Evolutionary conservation across 352 stramenopile genomes (phyloP), one percentile per base, ranked within the genome.

Genomic region (Phytopythium ostracodes): DNA sequence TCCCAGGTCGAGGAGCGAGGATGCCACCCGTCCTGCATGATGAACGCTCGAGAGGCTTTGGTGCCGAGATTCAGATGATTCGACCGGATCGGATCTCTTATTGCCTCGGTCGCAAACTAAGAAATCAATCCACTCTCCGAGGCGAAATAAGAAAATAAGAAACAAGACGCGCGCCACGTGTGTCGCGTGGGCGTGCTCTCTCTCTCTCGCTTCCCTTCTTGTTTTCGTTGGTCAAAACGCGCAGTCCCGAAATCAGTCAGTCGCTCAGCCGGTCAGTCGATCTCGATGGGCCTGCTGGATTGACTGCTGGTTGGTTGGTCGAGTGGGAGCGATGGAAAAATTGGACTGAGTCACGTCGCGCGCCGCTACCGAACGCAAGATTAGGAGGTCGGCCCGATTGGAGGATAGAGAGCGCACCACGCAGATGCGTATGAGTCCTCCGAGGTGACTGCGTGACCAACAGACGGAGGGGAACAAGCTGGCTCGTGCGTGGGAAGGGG

Each of bases 21-120:
- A 22, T 27, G 20, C 53, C 53, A 59, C 5, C 53, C 53, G 53
- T 59, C 53, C 53, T 59, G 53, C 53, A 59, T 59, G 35, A 11
- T 31, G n/a, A 27, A 22, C 8, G 22, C 1, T 1, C 14, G 22
- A 31, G 50, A 43, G 18, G 12, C n/a, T 46, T 4, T 40, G n/a
- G 8, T n/a, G 22, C 3, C 29, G 46, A 33, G 12, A 6, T 24
- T 49, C 42, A 24, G 42, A 15, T 24, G 42, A 15, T 24, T 25
- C n/a, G 42, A 17, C 22, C 22, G 42, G n/a, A 22, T 4, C 42
- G 22, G 42, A 15, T 31, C 46, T 27, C 44, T 22, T 35, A 18
- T 33, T 29, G 2, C 3, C 46, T 53, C 25, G 27, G 1, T 53
- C 17, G 47, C 20, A 11, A 22, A 53, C 5, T 4, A 35, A 47